Evolutionary conservation across 306 rosid species (phyloP), one percentile per base, ranked within the genome.

Genomic region (Acmispon strigosus): DNA sequence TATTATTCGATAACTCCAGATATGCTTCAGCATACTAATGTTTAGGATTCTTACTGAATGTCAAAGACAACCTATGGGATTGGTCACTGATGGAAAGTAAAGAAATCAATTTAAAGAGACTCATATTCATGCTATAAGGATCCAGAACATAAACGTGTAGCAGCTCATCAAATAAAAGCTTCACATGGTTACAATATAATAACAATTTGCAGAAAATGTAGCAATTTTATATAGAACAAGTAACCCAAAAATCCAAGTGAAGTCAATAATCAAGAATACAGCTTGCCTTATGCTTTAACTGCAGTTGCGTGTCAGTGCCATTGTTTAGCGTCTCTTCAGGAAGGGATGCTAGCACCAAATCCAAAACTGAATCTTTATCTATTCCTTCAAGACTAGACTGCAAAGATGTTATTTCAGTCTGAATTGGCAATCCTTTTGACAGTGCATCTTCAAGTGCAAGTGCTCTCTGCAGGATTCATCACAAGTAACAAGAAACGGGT

Each of bases 371-470:
- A 83, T 95, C 96, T 78, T 87, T 91, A 75, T 87, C 93, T 17
- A 78, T 68, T 66, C 87, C 96, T 78, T 82, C 91, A 89, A 89
- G 92, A 74, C 80, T 37, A 42, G 82, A 69, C 66, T 71, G 83
- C 85, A 86, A 81, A 62, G 86, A 90, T 66, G 85, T 82, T 77
- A 91, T 76, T 83, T 91, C 99, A 69, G 85, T 77, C 72, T 87
- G 90, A 73, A 95, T 89, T 20, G 99, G 97, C 62, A 86, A 74
- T 42, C 99, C 99, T 80, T 72, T 95, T 20, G 96, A 91, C 74
- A 87, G 87, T 67, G 96, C 93, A 78, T 91, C 96, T 72, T 95
- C 96, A 43, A 91, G 82, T 37, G 97, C 93, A 68, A 95, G 93
- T 11, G 96, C 97, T 76, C 93, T 93, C 97, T 89, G 84, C 52